Percentiles rank a stretch among this genome's conserved stretches.
Evolutionary conservation across 108 stramenopile species (phyloP).

Genomic region (Conticribra weissflogii): DNA sequence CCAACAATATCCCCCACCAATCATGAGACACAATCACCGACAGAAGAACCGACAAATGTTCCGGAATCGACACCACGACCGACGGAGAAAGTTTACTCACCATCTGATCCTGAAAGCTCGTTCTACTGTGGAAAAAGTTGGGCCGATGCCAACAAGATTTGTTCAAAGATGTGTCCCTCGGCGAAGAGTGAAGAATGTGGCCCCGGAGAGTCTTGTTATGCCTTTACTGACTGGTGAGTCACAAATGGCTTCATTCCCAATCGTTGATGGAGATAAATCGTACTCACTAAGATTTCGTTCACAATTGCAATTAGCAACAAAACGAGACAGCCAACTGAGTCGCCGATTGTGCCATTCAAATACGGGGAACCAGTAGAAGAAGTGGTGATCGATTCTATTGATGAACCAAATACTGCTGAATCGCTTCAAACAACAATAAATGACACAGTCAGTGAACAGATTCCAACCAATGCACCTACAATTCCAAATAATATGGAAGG

Average conservation of each 20-base stretch:
- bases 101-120: slow-evolving; percentile 32
- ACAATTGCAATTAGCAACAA: neutral
- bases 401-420: neutral
- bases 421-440: neutral
- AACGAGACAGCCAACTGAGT: neutral
- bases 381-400: neutral
- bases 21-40: neutral
- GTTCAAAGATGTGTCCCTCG: slow-evolving; percentile 35
- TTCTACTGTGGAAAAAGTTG: slow-evolving; percentile 46
- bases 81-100: slow-evolving; percentile 12
- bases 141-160: slow-evolving; percentile 37
- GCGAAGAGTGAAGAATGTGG: slow-evolving; percentile 50
- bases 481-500: neutral
- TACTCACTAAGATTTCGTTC: too few relatives aligned
- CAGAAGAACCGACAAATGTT: neutral
- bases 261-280: neutral
- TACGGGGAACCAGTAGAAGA: neutral
- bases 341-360: neutral
- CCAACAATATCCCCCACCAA: neutral
- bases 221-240: slow-evolving; percentile 25
- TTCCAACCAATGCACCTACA: neutral
- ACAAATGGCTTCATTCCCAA: neutral
- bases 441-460: neutral
- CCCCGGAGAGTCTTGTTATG: slow-evolving; percentile 29
- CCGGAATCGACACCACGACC: slow-evolving; percentile 24